phyloP scores from a whole-genome alignment of 140 eudicot species.

The Senecio squalidus region DNA sequence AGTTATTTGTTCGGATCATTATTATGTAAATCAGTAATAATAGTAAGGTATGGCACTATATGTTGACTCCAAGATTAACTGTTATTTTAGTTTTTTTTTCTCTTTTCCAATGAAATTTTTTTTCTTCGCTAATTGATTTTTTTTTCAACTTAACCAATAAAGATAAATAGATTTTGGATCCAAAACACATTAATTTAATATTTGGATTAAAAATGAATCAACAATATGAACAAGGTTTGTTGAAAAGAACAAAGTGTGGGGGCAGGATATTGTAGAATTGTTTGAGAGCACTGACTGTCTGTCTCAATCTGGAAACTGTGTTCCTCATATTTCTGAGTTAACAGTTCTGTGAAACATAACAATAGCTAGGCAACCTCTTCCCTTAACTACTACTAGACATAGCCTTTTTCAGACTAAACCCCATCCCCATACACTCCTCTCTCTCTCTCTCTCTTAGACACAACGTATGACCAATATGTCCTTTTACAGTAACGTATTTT shows the following conservation, averaged over 20 bases:
- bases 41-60: too few relatives aligned
- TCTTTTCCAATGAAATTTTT: too few relatives aligned
- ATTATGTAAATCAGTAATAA: too few relatives aligned
- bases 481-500: background rate
- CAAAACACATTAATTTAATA: too few relatives aligned
- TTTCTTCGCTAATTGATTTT: too few relatives aligned
- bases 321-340: conserved; percentile 24
- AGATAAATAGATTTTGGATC: too few relatives aligned
- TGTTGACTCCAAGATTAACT: too few relatives aligned
- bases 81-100: too few relatives aligned
- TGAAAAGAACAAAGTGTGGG: conserved; percentile 6
- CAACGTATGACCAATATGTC: background rate
- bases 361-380: conserved; percentile 27
- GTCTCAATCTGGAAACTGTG: conserved; percentile 36
- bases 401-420: conserved; percentile 29
- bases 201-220: too few relatives aligned
- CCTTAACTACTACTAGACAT: conserved; percentile 36
- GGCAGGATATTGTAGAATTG: conserved; percentile 27
- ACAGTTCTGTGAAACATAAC: conserved; percentile 33
- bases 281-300: conserved; percentile 35
- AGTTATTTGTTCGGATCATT: too few relatives aligned
- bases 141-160: too few relatives aligned
- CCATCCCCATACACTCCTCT: conserved; percentile 18
- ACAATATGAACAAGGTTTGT: background rate
- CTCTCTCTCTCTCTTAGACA: background rate